Evolutionary conservation across 2,329 filamentous ascomycete species (phyloP).

Genomic region (Trichoderma guizhouense): DNA sequence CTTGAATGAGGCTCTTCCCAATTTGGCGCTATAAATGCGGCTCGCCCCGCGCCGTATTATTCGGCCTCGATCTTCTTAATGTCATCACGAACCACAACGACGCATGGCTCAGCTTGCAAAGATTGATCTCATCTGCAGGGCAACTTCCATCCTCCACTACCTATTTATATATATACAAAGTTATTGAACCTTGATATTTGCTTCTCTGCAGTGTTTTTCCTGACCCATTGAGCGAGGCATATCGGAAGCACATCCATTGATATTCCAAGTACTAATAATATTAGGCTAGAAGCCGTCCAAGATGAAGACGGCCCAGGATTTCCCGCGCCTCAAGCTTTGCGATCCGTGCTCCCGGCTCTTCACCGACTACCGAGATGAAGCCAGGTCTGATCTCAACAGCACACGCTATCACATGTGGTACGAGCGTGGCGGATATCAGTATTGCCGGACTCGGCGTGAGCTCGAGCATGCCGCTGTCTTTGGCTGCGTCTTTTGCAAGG

Average conservation of each 20-base stretch:
- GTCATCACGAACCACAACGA: background rate
- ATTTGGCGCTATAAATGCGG: no score
- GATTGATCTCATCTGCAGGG: background rate
- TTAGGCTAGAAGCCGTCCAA: background rate
- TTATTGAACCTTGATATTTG: background rate
- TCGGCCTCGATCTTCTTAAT: background rate
- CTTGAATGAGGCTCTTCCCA: no score
- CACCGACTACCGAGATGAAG: background rate
- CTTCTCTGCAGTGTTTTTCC: background rate
- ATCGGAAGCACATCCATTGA: background rate
- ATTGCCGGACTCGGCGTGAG: conserved; percentile 2
- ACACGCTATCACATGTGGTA: background rate
- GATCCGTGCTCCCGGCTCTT: background rate
- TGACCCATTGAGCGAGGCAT: background rate
- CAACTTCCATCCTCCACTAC: background rate
- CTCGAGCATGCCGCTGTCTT: background rate
- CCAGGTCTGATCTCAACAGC: background rate
- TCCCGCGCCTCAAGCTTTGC: background rate
- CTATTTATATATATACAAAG: background rate
- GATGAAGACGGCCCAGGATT: background rate
- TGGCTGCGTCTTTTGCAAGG: background rate
- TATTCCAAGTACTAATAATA: background rate
- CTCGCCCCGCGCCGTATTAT: no score
- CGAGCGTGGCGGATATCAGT: background rate
- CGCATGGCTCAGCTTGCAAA: background rate